Base-by-base conservation (phyloP, 2,329 filamentous ascomycete species). In the Chaetomium globosum region DNA sequence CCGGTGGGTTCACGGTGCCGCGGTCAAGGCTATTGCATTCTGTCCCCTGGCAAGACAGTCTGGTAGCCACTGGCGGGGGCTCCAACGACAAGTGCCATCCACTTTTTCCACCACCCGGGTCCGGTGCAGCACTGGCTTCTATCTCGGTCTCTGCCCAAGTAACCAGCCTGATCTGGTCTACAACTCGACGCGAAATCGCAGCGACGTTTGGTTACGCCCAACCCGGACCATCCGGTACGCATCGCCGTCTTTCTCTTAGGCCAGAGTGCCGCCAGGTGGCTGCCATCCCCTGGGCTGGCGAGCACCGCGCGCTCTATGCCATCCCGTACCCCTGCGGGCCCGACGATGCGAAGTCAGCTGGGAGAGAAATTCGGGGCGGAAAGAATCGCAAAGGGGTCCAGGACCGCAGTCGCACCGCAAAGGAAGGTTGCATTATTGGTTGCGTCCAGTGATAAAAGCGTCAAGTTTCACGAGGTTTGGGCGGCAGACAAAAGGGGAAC, bases 401-500 rank as follows among this genome's bases (percentile, higher is more conserved):
- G 68, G 80, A 79, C 58, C 68, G 67, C 59, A 73, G 74, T 58
- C 81, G 86, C 23, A 87, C 85, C 0, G 80, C 82, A 5, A 83
- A 87, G 69, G 91, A 94, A 71, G 92, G 91, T 0, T 96, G 93
- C 74, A 89, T 99, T 70, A 90, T 97, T 21, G 90, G 90, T 99
- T 61, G 94, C 93, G 19, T 90, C 92, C 52, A 97, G 93, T 74
- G 93, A 98, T 77, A 89, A 92, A 74, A 96, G 87, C 71, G 90
- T 98, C 76, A 95, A 95, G 74, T 98, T 98, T 73, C 93, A 98
- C 76, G 93, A 98, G 78, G 87, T 99, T 12, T 98, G 93, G 95
- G 83, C 85, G n/a, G 84, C 85, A 2, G 80, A 83, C 49, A 82
- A 80, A 70, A 88, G 85, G 72, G 78, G 80, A 9, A 84, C 82